A percentile compares a stretch with the other conserved stretches of the same genome.
phyloP scores from a whole-genome alignment of 1,139 yeast genomes.

The Pichia sp. region DNA sequence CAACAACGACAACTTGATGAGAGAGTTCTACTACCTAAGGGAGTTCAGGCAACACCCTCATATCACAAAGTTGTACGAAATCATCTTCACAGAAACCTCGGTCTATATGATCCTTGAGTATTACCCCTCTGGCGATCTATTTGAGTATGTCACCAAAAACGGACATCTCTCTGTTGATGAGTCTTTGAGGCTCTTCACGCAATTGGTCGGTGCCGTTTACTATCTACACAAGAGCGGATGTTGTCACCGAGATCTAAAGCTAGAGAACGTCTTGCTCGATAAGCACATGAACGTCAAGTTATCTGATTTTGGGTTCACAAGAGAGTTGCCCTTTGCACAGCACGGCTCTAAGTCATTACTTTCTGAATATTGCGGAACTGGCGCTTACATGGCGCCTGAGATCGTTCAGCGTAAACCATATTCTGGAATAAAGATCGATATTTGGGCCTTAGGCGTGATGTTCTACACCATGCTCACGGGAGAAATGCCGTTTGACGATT shows the following conservation, averaged over 20 bases:
- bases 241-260: slow-evolving; percentile 84
- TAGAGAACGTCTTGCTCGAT: slow-evolving; percentile 80
- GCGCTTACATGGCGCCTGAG: slow-evolving; percentile 97
- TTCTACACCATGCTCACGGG: slow-evolving; percentile 85
- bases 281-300: slow-evolving; percentile 66
- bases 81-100: slow-evolving; percentile 70
- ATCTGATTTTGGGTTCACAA: slow-evolving; percentile 90
- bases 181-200: slow-evolving; percentile 62
- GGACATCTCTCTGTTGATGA: slow-evolving; percentile 52
- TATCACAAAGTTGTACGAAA: slow-evolving; percentile 81
- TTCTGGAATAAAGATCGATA: slow-evolving; percentile 77
- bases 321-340: slow-evolving; percentile 49
- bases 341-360: slow-evolving; percentile 34
- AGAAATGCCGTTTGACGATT: slow-evolving; percentile 88
- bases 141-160: slow-evolving; percentile 61
- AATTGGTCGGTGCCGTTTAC: slow-evolving; percentile 75
- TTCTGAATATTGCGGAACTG: slow-evolving; percentile 89
- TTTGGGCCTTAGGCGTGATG: slow-evolving; percentile 94
- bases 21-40: slow-evolving; percentile 86
- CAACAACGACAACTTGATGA: slow-evolving; percentile 75
- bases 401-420: slow-evolving; percentile 63
- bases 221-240: slow-evolving; percentile 80
- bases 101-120: slow-evolving; percentile 90
- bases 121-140: slow-evolving; percentile 85
- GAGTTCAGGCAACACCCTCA: slow-evolving; percentile 76